A percentile compares a stretch with the other conserved stretches of the same genome.
Conservation (phyloP, 2,329 filamentous ascomycete species). For the Sclerotiophoma versabilis region DNA sequence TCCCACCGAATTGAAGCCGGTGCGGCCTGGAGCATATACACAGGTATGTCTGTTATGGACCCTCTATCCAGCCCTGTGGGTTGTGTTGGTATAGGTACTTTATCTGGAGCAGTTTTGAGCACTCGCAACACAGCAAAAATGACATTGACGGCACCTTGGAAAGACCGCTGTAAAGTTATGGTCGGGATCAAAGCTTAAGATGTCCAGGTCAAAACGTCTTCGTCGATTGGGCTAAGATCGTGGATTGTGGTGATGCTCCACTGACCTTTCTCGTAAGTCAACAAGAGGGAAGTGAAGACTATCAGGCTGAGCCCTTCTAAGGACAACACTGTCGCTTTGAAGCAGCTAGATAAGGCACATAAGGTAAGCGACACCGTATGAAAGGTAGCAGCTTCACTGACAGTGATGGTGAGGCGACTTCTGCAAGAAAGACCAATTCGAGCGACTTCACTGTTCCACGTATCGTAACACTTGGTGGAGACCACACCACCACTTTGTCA, state of each 20-base stretch:
- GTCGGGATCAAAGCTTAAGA: too few relatives aligned
- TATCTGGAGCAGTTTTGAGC: background rate
- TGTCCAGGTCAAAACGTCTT: slow-evolving; percentile 53
- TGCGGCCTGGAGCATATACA: slow-evolving; percentile 57
- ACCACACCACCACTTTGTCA: slow-evolving; percentile 64
- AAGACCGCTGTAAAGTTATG: too few relatives aligned
- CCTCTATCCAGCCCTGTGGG: background rate
- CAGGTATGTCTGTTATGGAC: slow-evolving; percentile 43
- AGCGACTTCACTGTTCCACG: slow-evolving; percentile 56
- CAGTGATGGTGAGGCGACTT: slow-evolving; percentile 48
- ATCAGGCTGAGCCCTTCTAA: slow-evolving; percentile 16
- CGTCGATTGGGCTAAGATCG: slow-evolving; percentile 58
- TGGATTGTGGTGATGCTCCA: slow-evolving; percentile 64
- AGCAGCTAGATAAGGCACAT: slow-evolving; percentile 62
- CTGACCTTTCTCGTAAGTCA: slow-evolving; percentile 55
- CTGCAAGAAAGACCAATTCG: slow-evolving; percentile 55
- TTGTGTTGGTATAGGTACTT: background rate
- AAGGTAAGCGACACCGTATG: slow-evolving; percentile 43
- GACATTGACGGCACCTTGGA: too few relatives aligned
- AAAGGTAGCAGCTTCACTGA: background rate
- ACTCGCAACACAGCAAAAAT: too few relatives aligned
- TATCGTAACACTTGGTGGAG: slow-evolving; percentile 62
- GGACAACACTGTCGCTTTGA: slow-evolving; percentile 63
- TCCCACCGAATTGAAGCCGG: slow-evolving; percentile 56
- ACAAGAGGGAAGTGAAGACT: too few relatives aligned